Evolutionary conservation across 495 filamentous ascomycete genomes (phyloP).

Genomic region (Talaromyces thailandensis): DNA sequence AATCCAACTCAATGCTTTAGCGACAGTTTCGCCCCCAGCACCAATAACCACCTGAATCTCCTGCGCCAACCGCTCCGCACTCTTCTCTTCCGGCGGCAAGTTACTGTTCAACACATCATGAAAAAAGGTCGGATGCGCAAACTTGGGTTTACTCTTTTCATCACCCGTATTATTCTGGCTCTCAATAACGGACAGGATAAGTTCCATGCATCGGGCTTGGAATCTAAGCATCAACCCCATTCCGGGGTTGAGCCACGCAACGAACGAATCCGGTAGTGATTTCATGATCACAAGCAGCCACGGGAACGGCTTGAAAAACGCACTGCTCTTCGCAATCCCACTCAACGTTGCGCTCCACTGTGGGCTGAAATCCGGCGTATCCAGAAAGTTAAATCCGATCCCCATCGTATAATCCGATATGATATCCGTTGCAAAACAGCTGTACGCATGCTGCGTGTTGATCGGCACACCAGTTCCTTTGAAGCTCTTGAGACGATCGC

Average conservation of each 20-base stretch:
- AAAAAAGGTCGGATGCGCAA: conserved; percentile 29
- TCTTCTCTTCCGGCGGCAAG: conserved; percentile 26
- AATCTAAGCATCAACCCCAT: conserved; percentile 16
- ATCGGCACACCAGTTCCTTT: background rate
- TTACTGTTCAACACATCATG: conserved; percentile 28
- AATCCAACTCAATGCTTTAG: background rate
- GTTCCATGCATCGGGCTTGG: conserved; percentile 9
- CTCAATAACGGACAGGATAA: conserved; percentile 8
- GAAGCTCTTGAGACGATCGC: background rate
- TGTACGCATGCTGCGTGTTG: conserved; percentile 15
- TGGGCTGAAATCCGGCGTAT: background rate
- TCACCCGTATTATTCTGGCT: conserved; percentile 10
- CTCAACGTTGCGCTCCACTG: background rate
- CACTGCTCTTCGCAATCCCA: conserved; percentile 6
- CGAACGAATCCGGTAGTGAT: conserved; percentile 7
- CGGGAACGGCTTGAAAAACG: conserved; percentile 4
- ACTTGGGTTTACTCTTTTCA: background rate
- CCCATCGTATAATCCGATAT: conserved; percentile 32
- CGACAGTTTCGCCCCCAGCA: background rate
- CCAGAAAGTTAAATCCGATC: conserved; percentile 7
- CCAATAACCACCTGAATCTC: conserved; percentile 28
- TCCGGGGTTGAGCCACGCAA: conserved; percentile 16
- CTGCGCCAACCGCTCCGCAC: conserved; percentile 15
- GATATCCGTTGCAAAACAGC: conserved; percentile 26
- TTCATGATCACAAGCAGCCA: background rate